A percentile compares a stretch with the other conserved stretches of the same genome.
These are phyloP conservation scores for Fusarium pseudoanthophilum DNA, from an alignment of 2,329 filamentous ascomycete genomes.

Conservation along the genomic window DNA sequence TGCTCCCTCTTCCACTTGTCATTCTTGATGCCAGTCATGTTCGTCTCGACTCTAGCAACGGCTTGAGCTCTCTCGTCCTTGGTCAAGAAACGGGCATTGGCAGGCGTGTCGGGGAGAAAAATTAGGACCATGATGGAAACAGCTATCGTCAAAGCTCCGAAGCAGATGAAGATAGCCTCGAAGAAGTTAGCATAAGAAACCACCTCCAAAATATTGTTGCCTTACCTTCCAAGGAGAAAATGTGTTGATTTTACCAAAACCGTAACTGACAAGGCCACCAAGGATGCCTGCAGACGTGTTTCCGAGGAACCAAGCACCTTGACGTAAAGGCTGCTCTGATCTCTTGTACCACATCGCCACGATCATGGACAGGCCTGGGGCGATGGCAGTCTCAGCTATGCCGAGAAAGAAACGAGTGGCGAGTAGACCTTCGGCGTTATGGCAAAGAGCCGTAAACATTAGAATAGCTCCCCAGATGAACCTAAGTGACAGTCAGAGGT, in stretches of 20 bases:
- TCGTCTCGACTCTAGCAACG: background rate
- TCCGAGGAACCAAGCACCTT: background rate
- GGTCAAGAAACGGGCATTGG: conserved; percentile 4
- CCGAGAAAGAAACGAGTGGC: background rate
- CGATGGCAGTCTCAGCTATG: background rate
- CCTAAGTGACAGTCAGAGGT: background rate
- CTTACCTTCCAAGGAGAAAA: background rate
- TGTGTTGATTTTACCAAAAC: background rate
- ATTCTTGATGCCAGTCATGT: conserved; percentile 6
- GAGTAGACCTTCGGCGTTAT: background rate
- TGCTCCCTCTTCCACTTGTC: background rate
- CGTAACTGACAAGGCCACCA: background rate
- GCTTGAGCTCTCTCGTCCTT: conserved; percentile 1
- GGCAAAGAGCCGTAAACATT: background rate
- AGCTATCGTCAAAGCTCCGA: background rate
- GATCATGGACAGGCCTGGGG: background rate
- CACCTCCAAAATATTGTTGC: too few relatives aligned
- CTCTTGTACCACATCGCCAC: background rate
- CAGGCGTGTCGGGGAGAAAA: background rate
- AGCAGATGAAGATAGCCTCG: background rate
- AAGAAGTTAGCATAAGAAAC: too few relatives aligned
- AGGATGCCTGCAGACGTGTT: background rate
- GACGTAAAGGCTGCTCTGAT: background rate
- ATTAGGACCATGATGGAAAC: background rate
- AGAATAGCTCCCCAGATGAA: background rate